Percentiles rank a stretch among this genome's conserved stretches.
Evolutionary conservation across 192 early-diverging fungal genomes (phyloP).

Genomic region (Thamnidium elegans): DNA sequence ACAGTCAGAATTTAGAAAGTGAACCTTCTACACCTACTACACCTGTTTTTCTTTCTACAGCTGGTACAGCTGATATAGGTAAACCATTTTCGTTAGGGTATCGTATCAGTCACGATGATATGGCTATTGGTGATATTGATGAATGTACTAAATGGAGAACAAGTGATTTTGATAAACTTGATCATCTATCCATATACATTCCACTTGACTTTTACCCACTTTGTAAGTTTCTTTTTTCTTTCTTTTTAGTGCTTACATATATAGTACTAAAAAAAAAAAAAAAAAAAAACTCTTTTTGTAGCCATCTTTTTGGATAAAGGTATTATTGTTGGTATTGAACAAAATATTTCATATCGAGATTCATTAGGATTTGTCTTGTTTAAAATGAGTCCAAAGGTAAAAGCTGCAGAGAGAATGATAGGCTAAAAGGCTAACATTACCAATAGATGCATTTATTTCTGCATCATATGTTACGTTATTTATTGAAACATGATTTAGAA

Average conservation of each 20-base stretch:
- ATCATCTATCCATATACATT: slow-evolving; percentile 48
- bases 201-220: slow-evolving; percentile 76
- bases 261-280: neutral
- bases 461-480: slow-evolving; percentile 60
- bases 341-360: slow-evolving; percentile 53
- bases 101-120: slow-evolving; percentile 13
- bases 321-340: slow-evolving; percentile 73
- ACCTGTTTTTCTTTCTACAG: slow-evolving; percentile 3
- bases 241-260: neutral
- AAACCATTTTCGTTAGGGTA: slow-evolving; percentile 26
- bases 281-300: slow-evolving; percentile 24
- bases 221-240: slow-evolving; percentile 43
- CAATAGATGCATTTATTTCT: slow-evolving; percentile 74
- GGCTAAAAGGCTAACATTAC: neutral
- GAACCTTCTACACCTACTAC: slow-evolving; percentile 28
- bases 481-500: slow-evolving; percentile 53
- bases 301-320: slow-evolving; percentile 71
- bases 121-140: slow-evolving; percentile 13
- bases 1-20: slow-evolving; percentile 17
- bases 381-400: slow-evolving; percentile 65
- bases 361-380: slow-evolving; percentile 60
- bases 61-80: neutral
- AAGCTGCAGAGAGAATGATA: neutral
- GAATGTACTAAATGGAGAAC: slow-evolving; percentile 27
- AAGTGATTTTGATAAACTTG: slow-evolving; percentile 9